Evolutionary conservation across 805 yeast genomes (phyloP).

Genomic region (Candida qinlingensis): DNA sequence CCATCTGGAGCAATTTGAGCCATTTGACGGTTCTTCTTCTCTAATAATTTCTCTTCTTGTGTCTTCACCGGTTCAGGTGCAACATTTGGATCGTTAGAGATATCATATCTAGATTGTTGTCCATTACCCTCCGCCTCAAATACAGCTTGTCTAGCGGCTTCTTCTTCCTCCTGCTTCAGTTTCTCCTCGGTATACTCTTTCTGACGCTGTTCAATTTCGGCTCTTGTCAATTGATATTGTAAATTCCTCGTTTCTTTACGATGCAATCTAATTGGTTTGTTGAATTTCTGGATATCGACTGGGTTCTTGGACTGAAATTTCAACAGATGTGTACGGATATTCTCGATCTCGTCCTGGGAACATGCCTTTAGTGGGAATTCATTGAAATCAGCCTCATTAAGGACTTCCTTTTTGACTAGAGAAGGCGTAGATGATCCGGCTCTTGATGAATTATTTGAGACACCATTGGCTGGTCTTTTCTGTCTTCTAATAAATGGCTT

Average conservation of each 20-base stretch:
- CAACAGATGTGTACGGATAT: conserved; percentile 72
- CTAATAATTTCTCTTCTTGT: conserved; percentile 34
- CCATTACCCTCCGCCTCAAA: conserved; percentile 15
- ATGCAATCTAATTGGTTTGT: conserved; percentile 80
- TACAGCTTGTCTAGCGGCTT: conserved; percentile 28
- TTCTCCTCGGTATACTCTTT: conserved; percentile 40
- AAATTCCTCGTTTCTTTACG: conserved; percentile 90
- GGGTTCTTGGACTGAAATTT: conserved; percentile 70
- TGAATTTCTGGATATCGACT: conserved; percentile 71
- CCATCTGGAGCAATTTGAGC: conserved; percentile 91
- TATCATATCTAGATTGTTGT: conserved; percentile 9
- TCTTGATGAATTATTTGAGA: not conserved
- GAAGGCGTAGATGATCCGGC: conserved; percentile 6
- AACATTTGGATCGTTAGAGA: conserved; percentile 19
- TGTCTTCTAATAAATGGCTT: not conserved
- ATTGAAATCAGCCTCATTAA: conserved; percentile 27
- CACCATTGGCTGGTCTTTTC: not conserved
- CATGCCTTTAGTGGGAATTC: conserved; percentile 60
- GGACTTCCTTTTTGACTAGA: conserved; percentile 13
- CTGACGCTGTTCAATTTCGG: conserved; percentile 64
- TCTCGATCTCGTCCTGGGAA: conserved; percentile 62
- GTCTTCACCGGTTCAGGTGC: conserved; percentile 29
- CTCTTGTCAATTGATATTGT: conserved; percentile 77
- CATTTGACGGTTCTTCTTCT: conserved; percentile 30
- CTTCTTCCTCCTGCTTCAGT: conserved; percentile 22